Conservation (phyloP, 805 yeast species). For the Candida orba region DNA sequence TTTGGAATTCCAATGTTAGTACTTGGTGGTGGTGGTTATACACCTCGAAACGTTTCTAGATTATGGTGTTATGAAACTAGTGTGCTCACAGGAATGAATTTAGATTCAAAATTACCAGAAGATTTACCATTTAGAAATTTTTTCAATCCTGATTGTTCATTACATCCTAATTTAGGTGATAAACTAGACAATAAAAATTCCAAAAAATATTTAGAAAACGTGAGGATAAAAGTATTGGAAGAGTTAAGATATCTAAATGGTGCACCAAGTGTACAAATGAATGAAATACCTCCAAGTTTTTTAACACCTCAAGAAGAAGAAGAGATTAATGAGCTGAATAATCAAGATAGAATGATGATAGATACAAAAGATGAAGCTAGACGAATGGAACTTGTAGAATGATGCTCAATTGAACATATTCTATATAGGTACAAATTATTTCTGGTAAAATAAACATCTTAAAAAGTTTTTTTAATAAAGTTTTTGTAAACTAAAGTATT, state of each 20-base stretch:
- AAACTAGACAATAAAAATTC: constrained; percentile 79
- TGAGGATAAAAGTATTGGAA: constrained; percentile 68
- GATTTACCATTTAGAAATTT: constrained; percentile 44
- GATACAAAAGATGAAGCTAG: constrained; percentile 33
- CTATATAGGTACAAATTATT: not conserved
- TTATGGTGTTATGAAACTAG: constrained; percentile 95
- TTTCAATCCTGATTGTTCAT: constrained; percentile 63
- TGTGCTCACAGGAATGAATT: constrained; percentile 67
- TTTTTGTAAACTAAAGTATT: no score
- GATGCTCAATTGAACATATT: not conserved
- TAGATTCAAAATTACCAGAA: constrained; percentile 59
- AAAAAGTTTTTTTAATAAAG: no score
- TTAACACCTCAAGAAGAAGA: constrained; percentile 30
- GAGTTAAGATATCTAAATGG: constrained; percentile 73
- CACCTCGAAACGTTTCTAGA: constrained; percentile 93
- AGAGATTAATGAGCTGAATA: constrained; percentile 25
- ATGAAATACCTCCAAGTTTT: constrained; percentile 66
- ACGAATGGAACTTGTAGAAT: constrained; percentile 26
- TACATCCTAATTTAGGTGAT: constrained; percentile 74
- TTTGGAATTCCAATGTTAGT: constrained; percentile 89
- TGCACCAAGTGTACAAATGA: constrained; percentile 92
- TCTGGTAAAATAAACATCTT: no score
- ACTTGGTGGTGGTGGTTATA: constrained; percentile 97
- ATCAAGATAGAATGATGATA: constrained; percentile 28
- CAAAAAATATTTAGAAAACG: constrained; percentile 72